phyloP scores from a whole-genome alignment of 257 asterid genomes.

The Anisodus tanguticus region DNA sequence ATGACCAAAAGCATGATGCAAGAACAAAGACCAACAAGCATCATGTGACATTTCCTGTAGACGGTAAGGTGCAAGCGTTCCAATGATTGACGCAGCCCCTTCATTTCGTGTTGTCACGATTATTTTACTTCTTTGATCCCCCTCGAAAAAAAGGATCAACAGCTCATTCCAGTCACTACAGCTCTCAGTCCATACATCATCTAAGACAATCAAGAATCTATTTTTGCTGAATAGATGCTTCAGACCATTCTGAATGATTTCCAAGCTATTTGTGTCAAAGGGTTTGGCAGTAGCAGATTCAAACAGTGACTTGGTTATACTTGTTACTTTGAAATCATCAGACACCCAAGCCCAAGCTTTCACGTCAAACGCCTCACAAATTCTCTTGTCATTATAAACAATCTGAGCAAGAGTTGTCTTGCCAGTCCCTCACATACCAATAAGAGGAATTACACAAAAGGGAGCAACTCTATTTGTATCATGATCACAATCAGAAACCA shows the following conservation, averaged over 20 bases:
- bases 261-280: constrained; percentile 46
- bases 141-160: constrained; percentile 43
- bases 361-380: constrained; percentile 44
- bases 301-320: constrained; percentile 45
- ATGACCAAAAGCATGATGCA: constrained; percentile 42
- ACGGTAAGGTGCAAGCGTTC: constrained; percentile 42
- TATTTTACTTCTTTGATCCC: constrained; percentile 49
- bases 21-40: constrained; percentile 51
- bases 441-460: constrained; percentile 39
- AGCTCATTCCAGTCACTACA: constrained; percentile 46
- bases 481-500: constrained; percentile 32
- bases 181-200: constrained; percentile 58
- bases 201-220: constrained; percentile 50
- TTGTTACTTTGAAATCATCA: constrained; percentile 51
- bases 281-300: constrained; percentile 52
- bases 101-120: constrained; percentile 50
- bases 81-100: constrained; percentile 46
- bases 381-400: constrained; percentile 51
- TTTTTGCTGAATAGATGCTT: constrained; percentile 41
- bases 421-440: constrained; percentile 62
- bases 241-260: constrained; percentile 48
- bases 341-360: constrained; percentile 59
- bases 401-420: constrained; percentile 56
- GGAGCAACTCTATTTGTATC: constrained; percentile 21
- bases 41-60: constrained; percentile 50